Percentiles rank a stretch among this genome's conserved stretches.
Conservation (phyloP, 495 filamentous ascomycete genomes). For the Parmelia sp. region DNA sequence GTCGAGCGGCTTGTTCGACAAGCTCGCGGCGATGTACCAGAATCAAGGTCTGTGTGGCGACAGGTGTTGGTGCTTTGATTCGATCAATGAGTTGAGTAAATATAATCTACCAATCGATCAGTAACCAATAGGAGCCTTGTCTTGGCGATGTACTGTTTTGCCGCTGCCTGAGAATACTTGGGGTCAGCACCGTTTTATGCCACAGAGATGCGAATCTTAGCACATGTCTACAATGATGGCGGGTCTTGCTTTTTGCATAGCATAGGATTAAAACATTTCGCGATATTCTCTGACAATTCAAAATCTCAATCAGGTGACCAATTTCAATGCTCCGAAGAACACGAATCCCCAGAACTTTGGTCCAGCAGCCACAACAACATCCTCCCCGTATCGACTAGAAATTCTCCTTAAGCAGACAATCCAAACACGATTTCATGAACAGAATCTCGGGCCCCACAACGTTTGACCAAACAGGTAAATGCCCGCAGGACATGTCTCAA, state of each 20-base stretch:
- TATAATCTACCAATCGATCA: conserved; percentile 56
- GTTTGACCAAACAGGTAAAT: background rate
- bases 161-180: conserved; percentile 49
- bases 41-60: conserved; percentile 75
- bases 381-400: background rate
- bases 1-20: conserved; percentile 86
- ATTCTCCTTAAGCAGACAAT: background rate
- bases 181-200: background rate
- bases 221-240: background rate
- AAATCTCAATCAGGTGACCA: background rate
- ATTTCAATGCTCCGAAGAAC: background rate
- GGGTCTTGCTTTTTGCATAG: background rate
- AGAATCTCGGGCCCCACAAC: background rate
- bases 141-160: conserved; percentile 61
- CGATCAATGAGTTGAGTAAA: conserved; percentile 93
- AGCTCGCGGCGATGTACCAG: conserved; percentile 88
- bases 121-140: conserved; percentile 15
- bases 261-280: background rate
- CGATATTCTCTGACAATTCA: background rate
- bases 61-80: conserved; percentile 49
- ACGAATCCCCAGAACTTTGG: background rate
- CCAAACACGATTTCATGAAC: background rate
- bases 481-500: background rate
- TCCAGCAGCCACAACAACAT: background rate
- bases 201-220: background rate